phyloP scores from a whole-genome alignment of 2,329 filamentous ascomycete species.

The Verruconis gallopava region DNA sequence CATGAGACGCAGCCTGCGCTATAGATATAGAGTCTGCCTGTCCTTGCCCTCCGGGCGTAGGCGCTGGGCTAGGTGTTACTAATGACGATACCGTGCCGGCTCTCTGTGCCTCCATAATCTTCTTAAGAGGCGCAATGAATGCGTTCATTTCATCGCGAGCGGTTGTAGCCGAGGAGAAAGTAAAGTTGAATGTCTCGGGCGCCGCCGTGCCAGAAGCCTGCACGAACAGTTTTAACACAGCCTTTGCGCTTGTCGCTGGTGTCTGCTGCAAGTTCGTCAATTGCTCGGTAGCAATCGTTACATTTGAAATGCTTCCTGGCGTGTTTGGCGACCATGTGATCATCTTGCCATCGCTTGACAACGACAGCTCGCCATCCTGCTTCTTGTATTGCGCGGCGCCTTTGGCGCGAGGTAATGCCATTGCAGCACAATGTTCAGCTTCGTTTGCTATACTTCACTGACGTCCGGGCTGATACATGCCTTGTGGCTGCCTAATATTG shows the following conservation, averaged over 20 bases:
- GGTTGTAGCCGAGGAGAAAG: slow-evolving; percentile 66
- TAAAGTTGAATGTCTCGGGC: slow-evolving; percentile 66
- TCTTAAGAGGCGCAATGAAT: slow-evolving; percentile 70
- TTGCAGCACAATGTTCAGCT: neutral
- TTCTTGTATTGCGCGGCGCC: slow-evolving; percentile 63
- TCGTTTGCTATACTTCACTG: too few species aligned
- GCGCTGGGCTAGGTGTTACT: slow-evolving; percentile 21
- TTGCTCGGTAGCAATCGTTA: neutral
- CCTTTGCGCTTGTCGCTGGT: slow-evolving; percentile 72
- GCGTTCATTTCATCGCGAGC: slow-evolving; percentile 74
- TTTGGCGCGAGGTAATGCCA: neutral
- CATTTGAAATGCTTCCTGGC: slow-evolving; percentile 7
- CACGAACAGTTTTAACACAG: slow-evolving; percentile 86
- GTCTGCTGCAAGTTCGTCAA: slow-evolving; percentile 80
- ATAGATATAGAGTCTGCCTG: slow-evolving; percentile 58
- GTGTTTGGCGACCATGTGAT: slow-evolving; percentile 69
- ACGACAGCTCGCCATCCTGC: slow-evolving; percentile 72
- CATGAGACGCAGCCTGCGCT: slow-evolving; percentile 51
- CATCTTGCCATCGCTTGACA: slow-evolving; percentile 58
- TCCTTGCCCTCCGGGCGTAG: slow-evolving; percentile 19
- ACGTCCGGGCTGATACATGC: too few species aligned
- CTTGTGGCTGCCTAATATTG: too few species aligned
- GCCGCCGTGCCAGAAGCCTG: slow-evolving; percentile 47
- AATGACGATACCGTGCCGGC: slow-evolving; percentile 26
- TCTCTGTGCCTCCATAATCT: slow-evolving; percentile 60